phyloP scores from a whole-genome alignment of 768 basidiomycete species.

The Brasilioporus rufonigricans region DNA sequence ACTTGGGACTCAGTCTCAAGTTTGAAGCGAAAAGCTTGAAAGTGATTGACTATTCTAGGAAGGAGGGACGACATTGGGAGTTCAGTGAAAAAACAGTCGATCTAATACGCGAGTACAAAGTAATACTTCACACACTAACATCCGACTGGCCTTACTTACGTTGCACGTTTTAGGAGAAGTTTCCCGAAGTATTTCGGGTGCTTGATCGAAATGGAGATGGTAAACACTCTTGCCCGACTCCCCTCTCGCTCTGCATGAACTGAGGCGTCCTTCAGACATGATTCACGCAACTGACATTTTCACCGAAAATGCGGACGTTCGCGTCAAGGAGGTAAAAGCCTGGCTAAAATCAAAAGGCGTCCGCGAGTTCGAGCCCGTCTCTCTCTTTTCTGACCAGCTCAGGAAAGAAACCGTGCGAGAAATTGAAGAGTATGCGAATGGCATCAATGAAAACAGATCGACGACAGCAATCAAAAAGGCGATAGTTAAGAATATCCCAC shows the following conservation, averaged over 20 bases:
- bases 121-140: constrained; percentile 16
- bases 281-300: constrained; percentile 59
- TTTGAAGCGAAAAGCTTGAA: constrained; percentile 94
- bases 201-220: constrained; percentile 76
- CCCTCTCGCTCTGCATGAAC: neutral
- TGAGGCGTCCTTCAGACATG: constrained; percentile 57
- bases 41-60: constrained; percentile 88
- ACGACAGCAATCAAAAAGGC: constrained; percentile 77
- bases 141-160: neutral
- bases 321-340: constrained; percentile 70
- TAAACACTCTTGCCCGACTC: constrained; percentile 22
- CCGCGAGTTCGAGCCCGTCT: constrained; percentile 88
- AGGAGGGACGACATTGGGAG: constrained; percentile 86
- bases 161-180: constrained; percentile 48
- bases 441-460: constrained; percentile 58
- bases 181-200: constrained; percentile 78
- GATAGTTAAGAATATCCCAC: constrained; percentile 90
- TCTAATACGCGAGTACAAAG: constrained; percentile 83
- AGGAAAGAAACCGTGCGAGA: constrained; percentile 82
- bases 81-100: constrained; percentile 85
- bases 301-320: constrained; percentile 59
- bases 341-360: constrained; percentile 91
- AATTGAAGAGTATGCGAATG: constrained; percentile 77
- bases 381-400: constrained; percentile 88
- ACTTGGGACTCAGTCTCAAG: constrained; percentile 92